Evolutionary conservation across 2,329 filamentous ascomycete species (phyloP), one percentile per base, ranked within the genome.

Genomic region (Sclerotinia sclerotiorum): DNA sequence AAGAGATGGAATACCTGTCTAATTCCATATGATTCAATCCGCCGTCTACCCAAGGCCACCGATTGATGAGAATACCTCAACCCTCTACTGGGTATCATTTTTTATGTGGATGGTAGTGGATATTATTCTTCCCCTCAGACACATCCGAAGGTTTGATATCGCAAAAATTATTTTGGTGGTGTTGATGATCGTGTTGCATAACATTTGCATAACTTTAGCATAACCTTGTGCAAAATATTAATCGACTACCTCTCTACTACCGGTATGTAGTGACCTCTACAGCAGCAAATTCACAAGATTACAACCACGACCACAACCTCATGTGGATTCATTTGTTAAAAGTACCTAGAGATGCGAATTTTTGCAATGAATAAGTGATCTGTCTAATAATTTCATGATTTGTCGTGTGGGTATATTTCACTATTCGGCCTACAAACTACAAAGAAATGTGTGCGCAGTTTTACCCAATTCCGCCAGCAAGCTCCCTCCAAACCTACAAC

Each of bases 51-150:
- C 71, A 74, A 69, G 19, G 79, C 80, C 72, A 82, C 77, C 72
- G 81, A 79, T 65, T 81, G 80, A 75, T 78, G 77, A 69, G 82
- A 80, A 78, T 80, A 82, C 70, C 82, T 79, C 67, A 87, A 74
- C 73, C 84, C 83, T 82, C 82, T 82, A 73, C 83, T 83, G 76
- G 83, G 82, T 76, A 88, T 79, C 85, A 88, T 88, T 73, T 51
- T 62, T 75, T 76, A 70, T 56, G 68, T 65, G 60, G 68, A 65
- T 62, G 65, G 42, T 55, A n/a, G 19, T 62, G 39, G 44, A 29
- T 52, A 48, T 46, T 42, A 42, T n/a, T 54, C 49, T 65, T 35
- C 32, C 49, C 48, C 27, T 67, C 46, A 55, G 57, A 63, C 61
- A 62, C 52, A 64, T n/a, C 46, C 58, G 29, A 49, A 24, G 49